phyloP scores from a whole-genome alignment of 768 basidiomycete species.

The Leccinum rimulosum region DNA sequence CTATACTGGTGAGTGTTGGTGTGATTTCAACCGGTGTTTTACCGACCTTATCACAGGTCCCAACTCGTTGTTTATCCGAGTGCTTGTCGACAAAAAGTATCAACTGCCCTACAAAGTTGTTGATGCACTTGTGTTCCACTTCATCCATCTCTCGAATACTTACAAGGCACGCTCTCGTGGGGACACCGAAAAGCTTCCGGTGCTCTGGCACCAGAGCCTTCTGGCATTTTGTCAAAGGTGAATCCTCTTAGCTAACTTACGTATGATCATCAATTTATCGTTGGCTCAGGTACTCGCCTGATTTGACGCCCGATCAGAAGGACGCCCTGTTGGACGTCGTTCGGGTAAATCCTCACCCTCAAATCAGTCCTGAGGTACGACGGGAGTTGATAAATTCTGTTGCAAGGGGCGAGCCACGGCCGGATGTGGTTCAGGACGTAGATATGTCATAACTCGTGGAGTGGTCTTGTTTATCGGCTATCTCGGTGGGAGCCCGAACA shows the following conservation, averaged over 20 bases:
- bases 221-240: slow-evolving; percentile 93
- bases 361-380: slow-evolving; percentile 87
- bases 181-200: slow-evolving; percentile 83
- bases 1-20: slow-evolving; percentile 64
- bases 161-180: slow-evolving; percentile 72
- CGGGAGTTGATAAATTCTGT: slow-evolving; percentile 88
- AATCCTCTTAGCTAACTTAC: slow-evolving; percentile 5
- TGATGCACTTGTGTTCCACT: slow-evolving; percentile 97
- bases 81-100: slow-evolving; percentile 96
- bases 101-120: slow-evolving; percentile 97
- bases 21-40: background rate
- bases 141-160: slow-evolving; percentile 91
- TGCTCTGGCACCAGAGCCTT: slow-evolving; percentile 97
- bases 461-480: background rate
- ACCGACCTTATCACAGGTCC: slow-evolving; percentile 49
- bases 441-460: slow-evolving; percentile 47
- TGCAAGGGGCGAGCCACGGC: slow-evolving; percentile 75
- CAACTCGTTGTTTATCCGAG: slow-evolving; percentile 95
- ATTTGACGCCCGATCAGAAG: slow-evolving; percentile 96
- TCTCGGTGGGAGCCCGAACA: background rate
- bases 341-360: slow-evolving; percentile 78
- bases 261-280: slow-evolving; percentile 1
- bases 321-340: slow-evolving; percentile 94
- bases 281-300: slow-evolving; percentile 75
- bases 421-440: slow-evolving; percentile 62